Percentiles rank a stretch among this genome's conserved stretches.
Evolutionary conservation across 2,329 filamentous ascomycete genomes (phyloP).

Genomic region (Verticillium albo-atrum): DNA sequence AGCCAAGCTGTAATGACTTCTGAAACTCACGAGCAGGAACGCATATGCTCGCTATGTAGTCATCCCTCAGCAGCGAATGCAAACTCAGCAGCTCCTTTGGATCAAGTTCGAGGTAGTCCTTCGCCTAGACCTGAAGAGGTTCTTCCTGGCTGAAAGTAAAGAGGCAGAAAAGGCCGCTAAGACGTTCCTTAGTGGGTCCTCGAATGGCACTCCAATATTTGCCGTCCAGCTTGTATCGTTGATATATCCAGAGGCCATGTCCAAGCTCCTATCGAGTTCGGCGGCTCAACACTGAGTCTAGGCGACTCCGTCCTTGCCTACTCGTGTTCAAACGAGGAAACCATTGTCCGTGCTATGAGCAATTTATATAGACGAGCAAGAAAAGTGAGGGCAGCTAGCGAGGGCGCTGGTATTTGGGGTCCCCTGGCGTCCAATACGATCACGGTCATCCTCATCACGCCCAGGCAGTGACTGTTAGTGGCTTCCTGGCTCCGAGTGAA

Average conservation of each 20-base stretch:
- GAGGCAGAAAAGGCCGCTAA: background rate
- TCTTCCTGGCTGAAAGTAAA: background rate
- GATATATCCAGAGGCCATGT: background rate
- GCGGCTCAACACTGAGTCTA: background rate
- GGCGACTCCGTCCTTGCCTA: background rate
- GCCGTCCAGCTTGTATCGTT: background rate
- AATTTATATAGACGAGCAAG: too few species aligned
- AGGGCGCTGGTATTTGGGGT: too few species aligned
- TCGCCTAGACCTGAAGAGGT: background rate
- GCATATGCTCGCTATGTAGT: background rate
- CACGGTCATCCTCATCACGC: too few species aligned
- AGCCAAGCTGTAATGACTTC: background rate
- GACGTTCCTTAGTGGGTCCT: background rate
- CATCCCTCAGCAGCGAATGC: background rate
- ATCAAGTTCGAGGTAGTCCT: background rate
- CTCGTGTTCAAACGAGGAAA: too few species aligned
- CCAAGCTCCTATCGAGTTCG: background rate
- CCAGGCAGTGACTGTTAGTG: too few species aligned
- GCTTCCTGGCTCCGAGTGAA: too few species aligned
- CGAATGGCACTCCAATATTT: background rate
- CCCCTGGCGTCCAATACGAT: too few species aligned
- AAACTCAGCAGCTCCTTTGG: background rate
- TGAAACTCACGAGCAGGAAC: background rate
- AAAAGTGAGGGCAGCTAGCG: too few species aligned
- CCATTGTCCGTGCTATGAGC: too few species aligned